Percentiles rank a stretch among this genome's conserved stretches.
Evolutionary conservation across 2,329 filamentous ascomycete species (phyloP).

Genomic region (Aureobasidium lini): DNA sequence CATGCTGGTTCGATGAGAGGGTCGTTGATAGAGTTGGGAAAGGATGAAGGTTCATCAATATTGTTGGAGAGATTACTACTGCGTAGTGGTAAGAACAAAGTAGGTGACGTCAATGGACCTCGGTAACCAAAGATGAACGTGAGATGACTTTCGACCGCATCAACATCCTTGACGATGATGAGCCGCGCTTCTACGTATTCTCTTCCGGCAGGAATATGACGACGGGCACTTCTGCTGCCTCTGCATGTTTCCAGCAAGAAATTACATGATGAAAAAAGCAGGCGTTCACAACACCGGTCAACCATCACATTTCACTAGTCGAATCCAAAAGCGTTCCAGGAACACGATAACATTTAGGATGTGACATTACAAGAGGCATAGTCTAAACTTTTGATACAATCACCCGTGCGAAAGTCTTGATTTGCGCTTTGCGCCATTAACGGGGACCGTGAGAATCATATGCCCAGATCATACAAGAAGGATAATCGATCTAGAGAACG

Average conservation of each 20-base stretch:
- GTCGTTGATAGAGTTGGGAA: neutral
- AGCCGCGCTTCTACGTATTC: no score
- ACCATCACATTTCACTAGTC: no score
- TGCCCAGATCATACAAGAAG: neutral
- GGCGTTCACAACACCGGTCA: no score
- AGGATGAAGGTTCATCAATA: neutral
- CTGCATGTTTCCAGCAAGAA: no score
- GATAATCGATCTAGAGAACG: slow-evolving; percentile 28
- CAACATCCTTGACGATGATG: no score
- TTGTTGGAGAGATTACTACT: neutral
- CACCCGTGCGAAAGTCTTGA: neutral
- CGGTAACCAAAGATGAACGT: neutral
- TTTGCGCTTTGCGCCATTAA: neutral
- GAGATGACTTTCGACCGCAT: neutral
- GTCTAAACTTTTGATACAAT: slow-evolving; percentile 10
- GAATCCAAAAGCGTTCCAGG: no score
- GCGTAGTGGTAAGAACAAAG: no score
- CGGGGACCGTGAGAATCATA: neutral
- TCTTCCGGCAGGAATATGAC: no score
- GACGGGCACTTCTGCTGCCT: no score
- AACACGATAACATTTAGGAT: neutral
- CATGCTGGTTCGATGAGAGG: neutral
- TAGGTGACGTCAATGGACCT: neutral
- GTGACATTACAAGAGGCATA: slow-evolving; percentile 4
- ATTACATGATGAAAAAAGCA: no score